Evolutionary conservation across 2,329 filamentous ascomycete species (phyloP).

Genomic region (Penicillium sp.): DNA sequence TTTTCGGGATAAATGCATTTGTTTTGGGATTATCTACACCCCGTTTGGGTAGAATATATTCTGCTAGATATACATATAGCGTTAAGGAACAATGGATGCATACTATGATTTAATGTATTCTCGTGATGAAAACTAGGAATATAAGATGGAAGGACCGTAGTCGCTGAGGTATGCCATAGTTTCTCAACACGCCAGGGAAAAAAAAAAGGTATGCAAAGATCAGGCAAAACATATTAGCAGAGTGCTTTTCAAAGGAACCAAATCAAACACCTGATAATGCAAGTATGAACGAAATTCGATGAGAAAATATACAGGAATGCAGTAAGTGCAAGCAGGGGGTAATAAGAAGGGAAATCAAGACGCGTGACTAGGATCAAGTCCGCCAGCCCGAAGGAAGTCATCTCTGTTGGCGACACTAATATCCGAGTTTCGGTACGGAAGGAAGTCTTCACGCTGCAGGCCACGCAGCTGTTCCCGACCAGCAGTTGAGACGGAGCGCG

Average conservation of each 20-base stretch:
- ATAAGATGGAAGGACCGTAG: neutral
- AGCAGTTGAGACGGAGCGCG: conserved; percentile 26
- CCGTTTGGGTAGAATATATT: neutral
- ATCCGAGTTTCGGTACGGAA: conserved; percentile 40
- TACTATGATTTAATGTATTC: neutral
- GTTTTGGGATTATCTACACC: neutral
- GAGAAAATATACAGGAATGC: neutral
- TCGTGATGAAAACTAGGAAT: neutral
- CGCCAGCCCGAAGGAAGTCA: conserved; percentile 31
- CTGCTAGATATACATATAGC: neutral
- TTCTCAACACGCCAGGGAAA: neutral
- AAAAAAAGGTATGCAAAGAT: neutral
- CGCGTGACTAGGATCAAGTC: conserved; percentile 9
- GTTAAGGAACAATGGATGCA: neutral
- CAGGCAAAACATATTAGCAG: neutral
- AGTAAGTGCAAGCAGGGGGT: conserved; percentile 5
- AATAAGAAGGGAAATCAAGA: neutral
- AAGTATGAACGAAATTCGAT: conserved; percentile 1
- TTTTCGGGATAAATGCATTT: conserved; percentile 1
- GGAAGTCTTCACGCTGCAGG: conserved; percentile 33
- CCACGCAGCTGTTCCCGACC: conserved; percentile 33
- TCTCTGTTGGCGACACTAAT: conserved; percentile 36
- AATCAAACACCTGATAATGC: conserved; percentile 5
- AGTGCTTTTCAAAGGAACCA: neutral
- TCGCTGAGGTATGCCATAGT: neutral